These are phyloP conservation scores for Penicillium antarcticum DNA, from an alignment of 495 filamentous ascomycete species.

Conservation along the genomic window DNA sequence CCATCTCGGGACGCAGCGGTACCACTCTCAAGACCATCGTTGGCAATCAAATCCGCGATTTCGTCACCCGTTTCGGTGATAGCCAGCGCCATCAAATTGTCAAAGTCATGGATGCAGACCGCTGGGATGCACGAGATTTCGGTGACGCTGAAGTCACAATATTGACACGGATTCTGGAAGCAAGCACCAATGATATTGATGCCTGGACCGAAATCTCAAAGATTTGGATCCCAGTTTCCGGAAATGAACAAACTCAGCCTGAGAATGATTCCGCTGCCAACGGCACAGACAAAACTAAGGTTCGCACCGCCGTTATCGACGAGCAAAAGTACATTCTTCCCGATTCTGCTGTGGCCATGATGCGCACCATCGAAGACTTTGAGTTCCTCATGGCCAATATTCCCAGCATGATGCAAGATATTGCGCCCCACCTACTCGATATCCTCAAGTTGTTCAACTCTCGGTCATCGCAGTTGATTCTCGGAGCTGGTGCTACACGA, in stretches of 20 bases:
- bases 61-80: constrained; percentile 72
- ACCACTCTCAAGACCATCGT: constrained; percentile 82
- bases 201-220: constrained; percentile 69
- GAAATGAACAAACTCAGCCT: constrained; percentile 22
- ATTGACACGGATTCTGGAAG: constrained; percentile 65
- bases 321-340: constrained; percentile 83
- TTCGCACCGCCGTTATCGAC: constrained; percentile 74
- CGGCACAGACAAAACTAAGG: constrained; percentile 63
- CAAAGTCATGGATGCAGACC: constrained; percentile 81
- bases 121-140: constrained; percentile 89
- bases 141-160: constrained; percentile 59
- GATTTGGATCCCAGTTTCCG: constrained; percentile 59
- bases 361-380: constrained; percentile 77
- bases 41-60: constrained; percentile 88
- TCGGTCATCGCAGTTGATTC: constrained; percentile 86
- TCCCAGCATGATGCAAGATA: constrained; percentile 81
- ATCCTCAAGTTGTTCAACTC: constrained; percentile 92
- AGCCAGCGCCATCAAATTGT: constrained; percentile 75
- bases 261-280: constrained; percentile 40
- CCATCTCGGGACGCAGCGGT: constrained; percentile 85
- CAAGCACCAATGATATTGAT: constrained; percentile 75
- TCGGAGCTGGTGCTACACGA: constrained; percentile 86
- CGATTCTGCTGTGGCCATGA: constrained; percentile 71
- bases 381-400: constrained; percentile 79
- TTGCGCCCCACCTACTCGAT: constrained; percentile 67